These are phyloP conservation scores for Skeletonema costatum DNA, from an alignment of 108 stramenopile species.

Conservation along the genomic window DNA sequence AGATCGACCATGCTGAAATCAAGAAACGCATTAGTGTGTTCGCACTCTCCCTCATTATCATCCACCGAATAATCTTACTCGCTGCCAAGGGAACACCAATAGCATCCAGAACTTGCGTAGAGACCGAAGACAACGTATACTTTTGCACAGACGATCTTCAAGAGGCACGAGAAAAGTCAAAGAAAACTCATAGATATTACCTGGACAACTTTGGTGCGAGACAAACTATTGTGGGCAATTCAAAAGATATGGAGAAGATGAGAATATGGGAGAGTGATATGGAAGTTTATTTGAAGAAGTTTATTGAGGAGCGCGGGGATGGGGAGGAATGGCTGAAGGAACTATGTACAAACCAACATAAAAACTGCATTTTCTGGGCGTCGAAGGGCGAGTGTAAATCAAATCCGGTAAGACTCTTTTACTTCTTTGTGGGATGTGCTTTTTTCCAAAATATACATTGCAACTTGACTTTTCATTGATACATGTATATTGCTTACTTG, in stretches of 20 bases:
- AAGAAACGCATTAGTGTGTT: background rate
- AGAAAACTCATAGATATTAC: background rate
- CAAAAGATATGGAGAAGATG: background rate
- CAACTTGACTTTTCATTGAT: background rate
- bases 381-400: constrained; percentile 1
- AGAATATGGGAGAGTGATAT: background rate
- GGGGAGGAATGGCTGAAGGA: background rate
- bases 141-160: background rate
- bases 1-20: background rate
- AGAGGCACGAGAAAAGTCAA: background rate
- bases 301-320: background rate
- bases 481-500: background rate
- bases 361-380: constrained; percentile 14
- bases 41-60: background rate
- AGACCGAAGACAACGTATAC: background rate
- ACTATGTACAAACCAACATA: constrained; percentile 7
- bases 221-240: constrained; percentile 5
- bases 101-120: background rate
- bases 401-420: constrained; percentile 13
- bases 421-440: background rate
- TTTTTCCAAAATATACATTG: no score
- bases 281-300: constrained; percentile 5
- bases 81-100: background rate
- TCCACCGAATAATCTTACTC: background rate
- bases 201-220: background rate